Base-by-base conservation (phyloP, 1,284 basidiomycete species). In the Sanghuangporus baumii region DNA sequence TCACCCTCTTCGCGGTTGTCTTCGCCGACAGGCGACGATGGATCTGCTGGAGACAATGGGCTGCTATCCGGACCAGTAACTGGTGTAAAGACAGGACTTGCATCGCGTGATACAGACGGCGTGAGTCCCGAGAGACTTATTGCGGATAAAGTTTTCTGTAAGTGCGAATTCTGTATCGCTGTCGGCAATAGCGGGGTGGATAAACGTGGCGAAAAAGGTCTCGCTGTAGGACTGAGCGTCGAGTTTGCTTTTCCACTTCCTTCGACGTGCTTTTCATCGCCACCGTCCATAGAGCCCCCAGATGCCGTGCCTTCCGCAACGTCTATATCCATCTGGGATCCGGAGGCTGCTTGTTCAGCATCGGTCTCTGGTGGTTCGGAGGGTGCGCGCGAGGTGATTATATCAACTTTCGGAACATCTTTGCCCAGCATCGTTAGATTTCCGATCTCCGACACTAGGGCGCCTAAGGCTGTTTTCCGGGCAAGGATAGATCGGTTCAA, bases 381-480 rank as follows among this genome's bases (percentile, higher is more conserved):
- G 20, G 71, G 63, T 11, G 66, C 66, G 6, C 40, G 69, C 69
- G 63, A 47, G 14, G 31, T 34, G 11, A 37, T 26, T 2, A 52
- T 34, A 12, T 65, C 65, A 31, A 34, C 36, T 37, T 59, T 65
- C 1, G 56, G 43, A 26, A 47, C 48, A 16, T 87, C 84, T 68
- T 88, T 89, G 34, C 87, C 86, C 72, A 89, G 74, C 48, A 87
- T 76, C 8, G 86, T 81, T 55, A 92, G 76, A 5, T 80, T 76
- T 40, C 78, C 74, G 52, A 92, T 76, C 60, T 88, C 85, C 16
- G 75, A 68, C 9, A 93, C 81, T 64, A 93, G 84, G 12, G 70
- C 71, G 67, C 89, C 86, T 64, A 93, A 73, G 0, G 88, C 83
- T 14, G 76, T 70, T 70, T 89, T 89, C 66, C 92, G 89, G 6